Base-by-base conservation (phyloP, 2,329 filamentous ascomycete genomes). In the Exophiala sp. region DNA sequence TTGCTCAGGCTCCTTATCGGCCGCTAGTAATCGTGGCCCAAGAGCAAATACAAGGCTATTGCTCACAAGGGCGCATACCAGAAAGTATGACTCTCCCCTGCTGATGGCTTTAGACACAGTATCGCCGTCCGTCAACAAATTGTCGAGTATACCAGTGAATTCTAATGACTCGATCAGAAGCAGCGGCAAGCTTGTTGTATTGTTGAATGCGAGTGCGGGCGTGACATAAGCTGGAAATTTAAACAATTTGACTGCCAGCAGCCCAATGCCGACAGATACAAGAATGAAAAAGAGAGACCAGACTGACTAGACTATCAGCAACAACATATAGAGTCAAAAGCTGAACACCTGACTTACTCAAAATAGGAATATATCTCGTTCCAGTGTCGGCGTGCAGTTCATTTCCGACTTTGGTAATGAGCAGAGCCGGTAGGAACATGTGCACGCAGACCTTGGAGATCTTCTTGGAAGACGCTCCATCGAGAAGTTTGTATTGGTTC, bases 1-100 rank as follows among this genome's bases (percentile, higher is more conserved):
- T 16, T 65, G 50, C 41, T 55, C 68, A 1, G 73, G 68, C 3
- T 65, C 62, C 45, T 75, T 71, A 50, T 76, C 74, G 54, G 68
- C 67, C 59, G 79, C 78, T 39, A 86, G 73, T 32, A 87, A 70
- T 10, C 76, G 72, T 1, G 83, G 83, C 0, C 83, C 84, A 4
- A 86, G 69, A 0, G 80, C 81, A 65, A 87, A 87, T 0, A 83
- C 86, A 52, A 87, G 68, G 42, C 78, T 81, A 62, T 83, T 85
- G 36, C 76, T 78, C 6, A 87, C 73, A 55, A 85, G 85, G 3
- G 83, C 78, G 58, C 83, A 86, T 52, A 87, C 78, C 2, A 87
- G 69, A 63, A 87, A 85, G 66, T 85, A 87, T 11, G 80, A 81
- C 63, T 85, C 81, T 6, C 82, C 83, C 8, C 84, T 74, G 48